Evolutionary conservation across 257 asterid species (phyloP).

Genomic region (Galeopsis tetrahit): DNA sequence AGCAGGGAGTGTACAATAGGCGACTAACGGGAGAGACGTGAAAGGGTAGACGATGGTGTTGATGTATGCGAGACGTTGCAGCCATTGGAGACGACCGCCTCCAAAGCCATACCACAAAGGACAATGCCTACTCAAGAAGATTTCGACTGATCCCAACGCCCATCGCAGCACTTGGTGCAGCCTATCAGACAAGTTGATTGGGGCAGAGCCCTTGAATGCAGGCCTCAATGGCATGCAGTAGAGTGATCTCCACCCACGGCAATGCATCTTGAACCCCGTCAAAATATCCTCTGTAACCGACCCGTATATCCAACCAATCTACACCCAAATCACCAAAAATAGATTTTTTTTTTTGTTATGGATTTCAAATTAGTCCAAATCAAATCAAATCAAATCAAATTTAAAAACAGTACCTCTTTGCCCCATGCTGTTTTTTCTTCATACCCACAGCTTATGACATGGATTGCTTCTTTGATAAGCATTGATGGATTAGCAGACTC

Average conservation of each 20-base stretch:
- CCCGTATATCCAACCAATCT: slow-evolving; percentile 99
- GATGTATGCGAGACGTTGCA: slow-evolving; percentile 89
- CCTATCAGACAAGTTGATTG: slow-evolving; percentile 96
- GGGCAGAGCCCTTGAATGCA: slow-evolving; percentile 98
- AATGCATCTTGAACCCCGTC: slow-evolving; percentile 98
- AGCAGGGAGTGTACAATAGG: slow-evolving; percentile 85
- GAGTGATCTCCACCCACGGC: slow-evolving; percentile 98
- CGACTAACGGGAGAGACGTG: slow-evolving; percentile 92
- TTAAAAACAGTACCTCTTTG: slow-evolving; percentile 67
- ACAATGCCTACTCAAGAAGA: slow-evolving; percentile 92
- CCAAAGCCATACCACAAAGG: slow-evolving; percentile 97
- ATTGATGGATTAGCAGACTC: slow-evolving; percentile 83
- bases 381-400: too few species aligned
- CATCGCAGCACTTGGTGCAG: slow-evolving; percentile 95
- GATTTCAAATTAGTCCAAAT: neutral
- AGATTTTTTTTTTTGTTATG: neutral
- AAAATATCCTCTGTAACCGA: slow-evolving; percentile 96
- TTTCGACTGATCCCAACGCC: slow-evolving; percentile 97
- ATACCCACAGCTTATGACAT: slow-evolving; percentile 92
- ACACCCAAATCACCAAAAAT: neutral
- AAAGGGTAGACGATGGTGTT: slow-evolving; percentile 96
- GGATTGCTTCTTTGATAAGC: slow-evolving; percentile 90
- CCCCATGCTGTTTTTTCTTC: slow-evolving; percentile 99
- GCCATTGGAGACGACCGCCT: slow-evolving; percentile 89
- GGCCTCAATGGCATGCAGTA: slow-evolving; percentile 97